Percentiles rank a stretch among this genome's conserved stretches.
Evolutionary conservation across 495 filamentous ascomycete genomes (phyloP).

Genomic region (Penicillium subrubescens): DNA sequence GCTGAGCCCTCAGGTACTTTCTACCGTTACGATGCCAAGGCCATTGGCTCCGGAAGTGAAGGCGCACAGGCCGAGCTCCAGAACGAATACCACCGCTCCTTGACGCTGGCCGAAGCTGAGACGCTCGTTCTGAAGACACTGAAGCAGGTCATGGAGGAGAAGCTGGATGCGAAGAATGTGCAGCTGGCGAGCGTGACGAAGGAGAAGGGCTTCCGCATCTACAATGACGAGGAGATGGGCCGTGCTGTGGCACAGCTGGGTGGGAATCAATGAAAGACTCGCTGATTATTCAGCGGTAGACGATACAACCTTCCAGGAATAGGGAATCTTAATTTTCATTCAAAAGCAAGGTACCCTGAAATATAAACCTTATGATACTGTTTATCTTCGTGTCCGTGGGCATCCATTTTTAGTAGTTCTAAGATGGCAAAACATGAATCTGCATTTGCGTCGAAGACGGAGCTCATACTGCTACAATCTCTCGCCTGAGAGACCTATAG

Average conservation of each 20-base stretch:
- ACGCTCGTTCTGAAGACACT: conserved; percentile 94
- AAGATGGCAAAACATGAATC: too few relatives aligned
- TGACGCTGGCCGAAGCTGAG: conserved; percentile 92
- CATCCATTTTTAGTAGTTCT: neutral
- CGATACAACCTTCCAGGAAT: neutral
- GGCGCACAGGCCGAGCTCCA: conserved; percentile 97
- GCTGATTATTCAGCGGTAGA: conserved; percentile 5
- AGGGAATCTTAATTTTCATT: neutral
- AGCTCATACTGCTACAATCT: neutral
- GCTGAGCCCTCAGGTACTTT: conserved; percentile 97
- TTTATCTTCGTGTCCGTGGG: neutral
- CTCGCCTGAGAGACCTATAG: neutral
- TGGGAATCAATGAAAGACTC: conserved; percentile 44
- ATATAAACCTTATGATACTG: neutral
- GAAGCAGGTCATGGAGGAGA: conserved; percentile 99
- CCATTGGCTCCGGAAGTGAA: conserved; percentile 94
- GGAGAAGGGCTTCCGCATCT: conserved; percentile 96
- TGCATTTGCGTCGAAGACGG: neutral
- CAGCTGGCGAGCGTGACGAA: conserved; percentile 97
- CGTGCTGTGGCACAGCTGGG: conserved; percentile 75
- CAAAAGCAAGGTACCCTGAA: conserved; percentile 1
- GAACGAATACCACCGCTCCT: conserved; percentile 97
- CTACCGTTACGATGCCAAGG: conserved; percentile 98
- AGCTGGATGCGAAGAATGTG: conserved; percentile 97
- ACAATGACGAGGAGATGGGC: conserved; percentile 95